Evolutionary conservation across 106 monocot species (phyloP).

Genomic region (Dioscorea alata): DNA sequence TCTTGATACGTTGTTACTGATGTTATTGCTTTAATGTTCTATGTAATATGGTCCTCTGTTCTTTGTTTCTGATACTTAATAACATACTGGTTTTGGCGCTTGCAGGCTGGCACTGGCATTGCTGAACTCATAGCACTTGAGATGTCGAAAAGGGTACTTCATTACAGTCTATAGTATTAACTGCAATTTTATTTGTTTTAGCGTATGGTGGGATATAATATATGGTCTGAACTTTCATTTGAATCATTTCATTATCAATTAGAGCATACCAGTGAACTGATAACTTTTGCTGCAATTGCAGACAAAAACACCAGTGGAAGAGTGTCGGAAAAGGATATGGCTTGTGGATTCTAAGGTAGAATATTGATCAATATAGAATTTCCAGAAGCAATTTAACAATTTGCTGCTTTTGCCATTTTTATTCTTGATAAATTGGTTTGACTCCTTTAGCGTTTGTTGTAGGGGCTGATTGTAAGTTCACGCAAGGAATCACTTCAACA

Average conservation of each 20-base stretch:
- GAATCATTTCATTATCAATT: not conserved
- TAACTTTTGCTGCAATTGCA: conserved; percentile 18
- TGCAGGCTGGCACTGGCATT: conserved; percentile 89
- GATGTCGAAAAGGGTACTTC: conserved; percentile 70
- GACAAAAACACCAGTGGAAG: conserved; percentile 72
- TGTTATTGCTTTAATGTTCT: too few relatives aligned
- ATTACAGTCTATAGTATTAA: not conserved
- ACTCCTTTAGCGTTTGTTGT: conserved; percentile 1
- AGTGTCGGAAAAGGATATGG: conserved; percentile 91
- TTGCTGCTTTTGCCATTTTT: not conserved
- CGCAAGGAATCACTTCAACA: conserved; percentile 78
- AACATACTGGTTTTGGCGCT: not conserved
- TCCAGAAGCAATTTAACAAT: not conserved
- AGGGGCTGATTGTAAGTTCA: conserved; percentile 88
- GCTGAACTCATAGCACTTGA: conserved; percentile 92
- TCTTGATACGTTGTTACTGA: too few relatives aligned
- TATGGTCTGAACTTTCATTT: not conserved
- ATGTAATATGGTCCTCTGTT: not conserved
- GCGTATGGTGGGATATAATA: not conserved
- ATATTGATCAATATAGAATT: not conserved
- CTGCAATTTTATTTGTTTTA: not conserved
- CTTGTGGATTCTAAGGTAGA: conserved; percentile 94
- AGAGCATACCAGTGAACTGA: not conserved
- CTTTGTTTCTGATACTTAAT: not conserved
- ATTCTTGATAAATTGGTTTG: not conserved